Conservation (phyloP, 202 grass and related monocot genomes). For the Elaeis oleifera region DNA sequence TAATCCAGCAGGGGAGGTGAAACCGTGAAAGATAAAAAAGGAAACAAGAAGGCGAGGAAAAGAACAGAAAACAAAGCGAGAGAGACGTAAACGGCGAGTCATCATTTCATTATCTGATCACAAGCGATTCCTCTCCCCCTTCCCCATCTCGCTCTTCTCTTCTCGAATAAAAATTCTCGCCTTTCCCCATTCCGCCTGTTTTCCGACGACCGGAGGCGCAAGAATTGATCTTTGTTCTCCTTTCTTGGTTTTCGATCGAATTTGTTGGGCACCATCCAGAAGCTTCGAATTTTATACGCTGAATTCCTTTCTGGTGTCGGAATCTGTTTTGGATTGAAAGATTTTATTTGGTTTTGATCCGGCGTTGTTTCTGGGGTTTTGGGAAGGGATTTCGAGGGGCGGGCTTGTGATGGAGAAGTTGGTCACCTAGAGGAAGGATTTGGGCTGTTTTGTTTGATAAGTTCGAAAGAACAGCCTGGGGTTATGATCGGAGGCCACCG, state of each 20-base stretch:
- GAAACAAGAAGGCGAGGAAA: too few species aligned
- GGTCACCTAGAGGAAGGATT: background rate
- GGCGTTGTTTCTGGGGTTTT: conserved; percentile 1
- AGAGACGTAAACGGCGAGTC: conserved; percentile 2
- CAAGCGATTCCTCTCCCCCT: background rate
- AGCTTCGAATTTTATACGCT: too few species aligned
- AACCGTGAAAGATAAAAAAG: too few species aligned
- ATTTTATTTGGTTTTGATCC: background rate
- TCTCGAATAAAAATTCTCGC: background rate
- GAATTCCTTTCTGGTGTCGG: background rate
- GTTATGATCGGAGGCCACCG: conserved; percentile 11
- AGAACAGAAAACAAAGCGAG: too few species aligned
- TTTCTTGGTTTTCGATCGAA: too few species aligned
- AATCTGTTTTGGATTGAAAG: background rate
- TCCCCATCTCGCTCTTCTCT: background rate
- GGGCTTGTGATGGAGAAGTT: background rate
- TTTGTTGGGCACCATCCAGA: too few species aligned
- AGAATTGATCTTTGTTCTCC: too few species aligned
- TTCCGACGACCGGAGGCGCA: too few species aligned
- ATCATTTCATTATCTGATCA: conserved; percentile 12
- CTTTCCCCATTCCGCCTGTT: too few species aligned
- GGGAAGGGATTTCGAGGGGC: background rate
- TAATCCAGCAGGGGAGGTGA: too few species aligned
- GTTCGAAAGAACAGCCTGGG: conserved; percentile 11
- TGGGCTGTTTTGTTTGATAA: conserved; percentile 10